phyloP scores from a whole-genome alignment of 139 green algal genomes.

The Chlamydomonas sphaeroides region DNA sequence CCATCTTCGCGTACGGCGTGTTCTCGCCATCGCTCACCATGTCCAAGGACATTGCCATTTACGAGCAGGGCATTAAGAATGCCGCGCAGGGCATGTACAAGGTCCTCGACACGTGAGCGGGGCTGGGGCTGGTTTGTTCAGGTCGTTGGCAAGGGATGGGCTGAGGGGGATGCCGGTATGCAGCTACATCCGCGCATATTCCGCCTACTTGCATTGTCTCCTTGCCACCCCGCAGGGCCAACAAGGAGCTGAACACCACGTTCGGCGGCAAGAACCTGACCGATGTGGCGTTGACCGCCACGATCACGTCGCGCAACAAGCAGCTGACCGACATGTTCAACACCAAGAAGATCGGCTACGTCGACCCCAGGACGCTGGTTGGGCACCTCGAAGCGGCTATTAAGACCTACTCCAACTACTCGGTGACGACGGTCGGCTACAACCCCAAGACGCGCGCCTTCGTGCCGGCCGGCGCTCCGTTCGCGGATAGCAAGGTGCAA shows the following conservation, averaged over 20 bases:
- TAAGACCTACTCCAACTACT: not conserved
- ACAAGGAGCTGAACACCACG: not conserved
- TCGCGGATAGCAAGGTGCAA: not conserved
- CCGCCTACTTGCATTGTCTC: too few species aligned
- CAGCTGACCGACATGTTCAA: not conserved
- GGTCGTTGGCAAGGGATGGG: too few species aligned
- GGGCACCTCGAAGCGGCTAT: not conserved
- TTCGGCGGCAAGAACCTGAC: not conserved
- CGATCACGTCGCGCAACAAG: not conserved
- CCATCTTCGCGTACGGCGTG: too few species aligned
- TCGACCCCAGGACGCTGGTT: not conserved
- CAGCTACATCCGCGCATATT: too few species aligned
- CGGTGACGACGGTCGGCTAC: not conserved
- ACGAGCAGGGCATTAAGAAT: not conserved
- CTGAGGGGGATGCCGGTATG: too few species aligned
- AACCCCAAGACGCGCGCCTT: not conserved
- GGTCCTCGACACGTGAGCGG: too few species aligned
- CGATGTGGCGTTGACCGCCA: not conserved
- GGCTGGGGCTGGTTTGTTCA: too few species aligned
- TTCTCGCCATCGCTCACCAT: conserved; percentile 5
- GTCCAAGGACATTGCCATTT: not conserved
- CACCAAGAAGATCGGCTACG: conserved; percentile 4
- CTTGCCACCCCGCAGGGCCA: too few species aligned
- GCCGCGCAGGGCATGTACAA: too few species aligned
- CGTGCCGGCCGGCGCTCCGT: not conserved